Base-by-base conservation (phyloP, 345 rosid genomes). In the Eucalyptus melliodora region DNA sequence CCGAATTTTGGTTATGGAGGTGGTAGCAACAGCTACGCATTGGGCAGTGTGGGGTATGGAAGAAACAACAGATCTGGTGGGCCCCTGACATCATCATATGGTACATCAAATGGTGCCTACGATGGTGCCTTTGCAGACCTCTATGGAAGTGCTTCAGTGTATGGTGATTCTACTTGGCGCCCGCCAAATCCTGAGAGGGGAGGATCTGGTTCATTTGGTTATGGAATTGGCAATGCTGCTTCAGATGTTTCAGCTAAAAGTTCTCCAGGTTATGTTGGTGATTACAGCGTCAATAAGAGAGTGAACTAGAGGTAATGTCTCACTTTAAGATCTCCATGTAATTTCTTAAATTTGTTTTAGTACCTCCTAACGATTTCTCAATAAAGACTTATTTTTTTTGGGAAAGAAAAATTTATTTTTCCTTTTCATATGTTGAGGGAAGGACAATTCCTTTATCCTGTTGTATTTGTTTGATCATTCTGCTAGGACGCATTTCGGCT, bases 211-310 rank as follows among this genome's bases (percentile, higher is more conserved):
- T 88, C 94, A 53, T 94, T 96, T 87, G 93, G 93, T 50, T 94
- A 92, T 90, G 95, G 93, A 86, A 90, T 92, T 80, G 93, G 92
- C 44, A 91, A 89, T 91, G 94, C 92, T 80, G 87, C 95, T 90
- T 87, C 95, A 30, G 94, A 93, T 88, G 95, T 90, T 93, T 69
- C 96, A 62, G 91, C 92, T 34, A 94, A 93, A 94, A 92, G 89
- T 89, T 92, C 97, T 90, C 95, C 96, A 81, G 95, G 95, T 81
- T 94, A 93, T 92, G 96, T 95, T 91, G 96, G 95, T 91, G 95
- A 94, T 88, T 94, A 94, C 93, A 93, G 93, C 89, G 93, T 93
- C 93, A 96, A 93, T 91, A 96, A 93, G 92, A 93, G 98, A 94
- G 91, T 67, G 95, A 92, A 95, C 91, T 94, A 95, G 97, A 96